These are phyloP conservation scores for Cryptosporidium viatorum DNA, from an alignment of 169 alveolate species.

Conservation along the genomic window DNA sequence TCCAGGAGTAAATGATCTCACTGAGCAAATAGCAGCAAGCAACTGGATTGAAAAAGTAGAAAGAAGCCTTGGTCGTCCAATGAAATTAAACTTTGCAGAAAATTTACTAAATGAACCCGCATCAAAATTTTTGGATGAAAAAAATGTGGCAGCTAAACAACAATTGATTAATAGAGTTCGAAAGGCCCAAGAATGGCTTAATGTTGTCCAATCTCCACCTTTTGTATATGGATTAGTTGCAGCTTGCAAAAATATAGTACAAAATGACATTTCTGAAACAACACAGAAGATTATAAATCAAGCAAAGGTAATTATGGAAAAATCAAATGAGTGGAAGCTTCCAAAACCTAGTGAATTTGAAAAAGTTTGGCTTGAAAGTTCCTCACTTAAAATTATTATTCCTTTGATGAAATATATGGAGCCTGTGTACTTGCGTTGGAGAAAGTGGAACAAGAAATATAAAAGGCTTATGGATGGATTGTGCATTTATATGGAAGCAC, in stretches of 20 bases:
- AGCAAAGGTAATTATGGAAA: conserved; percentile 29
- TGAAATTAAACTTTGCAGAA: conserved; percentile 65
- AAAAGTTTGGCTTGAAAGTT: conserved; percentile 63
- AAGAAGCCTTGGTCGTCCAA: conserved; percentile 58
- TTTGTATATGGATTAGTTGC: conserved; percentile 39
- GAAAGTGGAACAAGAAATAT: conserved; percentile 56
- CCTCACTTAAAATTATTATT: conserved; percentile 31
- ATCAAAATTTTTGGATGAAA: conserved; percentile 61
- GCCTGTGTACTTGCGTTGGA: conserved; percentile 69
- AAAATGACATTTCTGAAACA: conserved; percentile 44
- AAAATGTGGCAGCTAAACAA: conserved; percentile 35
- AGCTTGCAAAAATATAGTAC: conserved; percentile 15
- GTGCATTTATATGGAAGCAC: conserved; percentile 61
- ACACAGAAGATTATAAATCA: conserved; percentile 14
- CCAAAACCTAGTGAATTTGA: conserved; percentile 71
- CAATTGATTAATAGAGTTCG: conserved; percentile 58
- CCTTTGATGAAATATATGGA: conserved; percentile 66
- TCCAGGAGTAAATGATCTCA: conserved; percentile 50
- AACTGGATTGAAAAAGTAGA: conserved; percentile 74
- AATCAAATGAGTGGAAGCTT: conserved; percentile 23
- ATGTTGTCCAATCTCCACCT: conserved; percentile 56
- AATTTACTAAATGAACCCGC: conserved; percentile 68
- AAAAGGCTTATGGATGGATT: conserved; percentile 66
- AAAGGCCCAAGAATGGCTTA: conserved; percentile 41
- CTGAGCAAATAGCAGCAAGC: conserved; percentile 75